phyloP scores from a whole-genome alignment of 768 basidiomycete genomes.

The Lactarius deliciosus region DNA sequence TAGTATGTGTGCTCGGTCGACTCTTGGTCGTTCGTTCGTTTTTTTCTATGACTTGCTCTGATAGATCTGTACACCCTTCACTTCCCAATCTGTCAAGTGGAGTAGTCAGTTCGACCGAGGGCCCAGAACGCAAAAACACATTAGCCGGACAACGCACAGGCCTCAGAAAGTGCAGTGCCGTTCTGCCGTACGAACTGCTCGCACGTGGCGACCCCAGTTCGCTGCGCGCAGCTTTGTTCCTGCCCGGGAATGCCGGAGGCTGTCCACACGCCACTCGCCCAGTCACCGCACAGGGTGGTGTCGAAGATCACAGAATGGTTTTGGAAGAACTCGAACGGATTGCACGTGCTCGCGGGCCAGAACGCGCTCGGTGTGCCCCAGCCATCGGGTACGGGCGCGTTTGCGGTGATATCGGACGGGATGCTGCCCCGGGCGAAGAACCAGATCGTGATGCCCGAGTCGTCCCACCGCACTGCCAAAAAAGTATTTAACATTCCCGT shows the following conservation, averaged over 20 bases:
- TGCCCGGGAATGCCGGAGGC: slow-evolving; percentile 76
- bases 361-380: slow-evolving; percentile 81
- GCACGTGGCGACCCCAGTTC: slow-evolving; percentile 82
- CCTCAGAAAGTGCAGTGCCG: slow-evolving; percentile 69
- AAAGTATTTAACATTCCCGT: slow-evolving; percentile 15
- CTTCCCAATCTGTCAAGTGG: slow-evolving; percentile 69
- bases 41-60: slow-evolving; percentile 37
- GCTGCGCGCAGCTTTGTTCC: slow-evolving; percentile 77
- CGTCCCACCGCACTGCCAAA: slow-evolving; percentile 69
- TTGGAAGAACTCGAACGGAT: slow-evolving; percentile 77
- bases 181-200: slow-evolving; percentile 70
- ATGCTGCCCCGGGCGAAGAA: slow-evolving; percentile 77
- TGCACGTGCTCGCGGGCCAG: slow-evolving; percentile 74
- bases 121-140: background rate
- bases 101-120: slow-evolving; percentile 13
- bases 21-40: background rate
- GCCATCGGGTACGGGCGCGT: slow-evolving; percentile 64
- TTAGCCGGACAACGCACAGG: slow-evolving; percentile 57
- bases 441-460: slow-evolving; percentile 71
- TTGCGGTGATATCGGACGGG: slow-evolving; percentile 74
- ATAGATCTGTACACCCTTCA: slow-evolving; percentile 72
- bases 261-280: slow-evolving; percentile 84
- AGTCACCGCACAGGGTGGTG: slow-evolving; percentile 88
- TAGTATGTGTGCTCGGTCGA: background rate
- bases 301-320: slow-evolving; percentile 80